Conservation (phyloP, 129 eudicot species). For the carrot (Daucus carota) region DNA sequence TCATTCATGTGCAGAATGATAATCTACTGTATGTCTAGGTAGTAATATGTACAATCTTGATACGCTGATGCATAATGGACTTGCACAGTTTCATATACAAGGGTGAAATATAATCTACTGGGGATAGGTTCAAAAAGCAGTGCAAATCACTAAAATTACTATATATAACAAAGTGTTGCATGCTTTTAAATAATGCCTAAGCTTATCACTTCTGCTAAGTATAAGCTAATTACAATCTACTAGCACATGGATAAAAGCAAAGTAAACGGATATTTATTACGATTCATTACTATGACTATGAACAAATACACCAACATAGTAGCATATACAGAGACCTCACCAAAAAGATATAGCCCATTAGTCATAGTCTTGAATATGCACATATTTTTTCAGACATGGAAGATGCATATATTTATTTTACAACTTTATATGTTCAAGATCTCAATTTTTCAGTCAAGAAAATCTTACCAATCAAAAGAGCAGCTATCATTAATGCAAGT, state of each 20-base stretch:
- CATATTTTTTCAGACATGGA: not conserved
- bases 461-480: constrained; percentile 64
- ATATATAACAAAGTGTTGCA: not conserved
- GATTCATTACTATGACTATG: not conserved
- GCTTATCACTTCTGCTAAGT: not conserved
- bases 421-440: not conserved
- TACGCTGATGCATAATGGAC: not conserved
- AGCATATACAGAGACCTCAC: not conserved
- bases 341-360: too few relatives aligned
- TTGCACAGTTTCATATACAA: not conserved
- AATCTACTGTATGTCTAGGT: not conserved
- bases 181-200: not conserved
- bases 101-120: not conserved
- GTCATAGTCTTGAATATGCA: not conserved
- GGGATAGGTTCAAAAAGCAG: not conserved
- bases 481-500: constrained; percentile 53
- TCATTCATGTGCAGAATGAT: not conserved
- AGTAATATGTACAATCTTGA: not conserved
- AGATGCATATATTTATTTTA: not conserved
- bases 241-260: not conserved
- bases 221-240: not conserved
- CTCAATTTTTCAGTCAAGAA: not conserved
- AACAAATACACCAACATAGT: not conserved
- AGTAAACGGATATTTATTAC: not conserved
- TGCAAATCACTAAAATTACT: not conserved